Evolutionary conservation across 2,329 filamentous ascomycete genomes (phyloP), one percentile per base, ranked within the genome.

Genomic region (Akanthomyces muscarius): DNA sequence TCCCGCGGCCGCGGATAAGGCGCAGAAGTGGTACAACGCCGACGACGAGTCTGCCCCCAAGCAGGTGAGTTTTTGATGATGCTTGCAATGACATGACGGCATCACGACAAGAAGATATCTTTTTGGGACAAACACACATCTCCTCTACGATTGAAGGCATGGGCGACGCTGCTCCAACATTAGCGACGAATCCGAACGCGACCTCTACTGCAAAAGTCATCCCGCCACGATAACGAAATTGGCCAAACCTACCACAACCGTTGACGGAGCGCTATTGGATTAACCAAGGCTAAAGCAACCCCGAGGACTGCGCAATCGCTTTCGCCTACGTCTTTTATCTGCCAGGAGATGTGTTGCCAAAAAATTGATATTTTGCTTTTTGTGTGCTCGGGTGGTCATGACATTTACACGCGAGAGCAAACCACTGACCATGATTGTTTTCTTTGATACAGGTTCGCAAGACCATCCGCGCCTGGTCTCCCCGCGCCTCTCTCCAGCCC

Each of bases 1-100:
- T 81, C 92, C 91, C 80, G 87, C 90, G 81, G 81, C 85, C 81
- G 85, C 86, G 78, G 88, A 97, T 82, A 96, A 96, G 91, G 94
- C 94, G 76, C 88, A 91, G 86, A 98, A 97, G 86, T 99, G 94
- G 92, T 99, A 99, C 85, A 91, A 92, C 80, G 91, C 92, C 78
- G 90, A 96, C 81, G 94, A 97, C 82, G 90, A 94, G 78, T 78
- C 86, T 79, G 83, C 89, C 82, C 86, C 88, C 76, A 96, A 93
- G 88, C 94, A 96, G 91, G 95, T 99, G 87, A 86, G 92, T 90
- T 75, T 36, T 30, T 18, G 36, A 41, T 44, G 51, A 52, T 55
- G 18, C 42, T 44, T 18, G 63, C 62, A 45, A 36, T 65, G 66
- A 53, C 61, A 53, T 65, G 64, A 61, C 63, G 67, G 47, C 58